These are phyloP conservation scores for Termitomyces sp. DNA, from an alignment of 768 basidiomycete genomes.

Conservation along the genomic window DNA sequence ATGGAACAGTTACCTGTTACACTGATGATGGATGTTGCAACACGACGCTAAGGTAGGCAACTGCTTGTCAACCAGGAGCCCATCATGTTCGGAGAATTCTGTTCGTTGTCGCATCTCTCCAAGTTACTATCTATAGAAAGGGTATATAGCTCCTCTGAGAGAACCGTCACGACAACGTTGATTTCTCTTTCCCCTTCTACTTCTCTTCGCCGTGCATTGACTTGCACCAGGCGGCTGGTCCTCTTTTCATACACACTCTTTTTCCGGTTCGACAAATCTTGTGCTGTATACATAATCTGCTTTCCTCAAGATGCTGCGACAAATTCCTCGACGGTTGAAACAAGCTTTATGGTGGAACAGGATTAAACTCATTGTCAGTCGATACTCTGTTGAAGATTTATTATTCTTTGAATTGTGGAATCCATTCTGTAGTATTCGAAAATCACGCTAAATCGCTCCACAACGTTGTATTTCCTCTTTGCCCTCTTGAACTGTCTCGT, in stretches of 20 bases:
- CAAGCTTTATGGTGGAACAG: slow-evolving; percentile 18
- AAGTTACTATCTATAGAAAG: neutral
- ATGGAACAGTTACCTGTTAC: neutral
- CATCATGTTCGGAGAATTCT: neutral
- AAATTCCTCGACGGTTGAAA: slow-evolving; percentile 13
- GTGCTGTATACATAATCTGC: neutral
- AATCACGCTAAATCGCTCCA: slow-evolving; percentile 46
- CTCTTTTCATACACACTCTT: neutral
- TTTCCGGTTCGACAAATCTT: slow-evolving; percentile 1
- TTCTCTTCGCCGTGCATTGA: slow-evolving; percentile 11
- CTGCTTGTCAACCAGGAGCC: neutral
- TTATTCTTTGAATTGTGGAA: neutral
- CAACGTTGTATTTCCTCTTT: slow-evolving; percentile 44
- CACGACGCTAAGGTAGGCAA: neutral
- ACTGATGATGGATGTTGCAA: neutral
- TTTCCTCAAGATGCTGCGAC: slow-evolving; percentile 6
- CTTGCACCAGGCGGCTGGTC: slow-evolving; percentile 12
- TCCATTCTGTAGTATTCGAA: slow-evolving; percentile 35
- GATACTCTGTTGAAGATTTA: neutral
- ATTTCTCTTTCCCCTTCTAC: neutral
- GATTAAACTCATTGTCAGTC: slow-evolving; percentile 25
- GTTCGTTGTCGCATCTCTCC: neutral
- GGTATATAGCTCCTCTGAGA: neutral
- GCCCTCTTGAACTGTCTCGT: slow-evolving; percentile 37
- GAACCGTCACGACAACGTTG: neutral